phyloP scores from a whole-genome alignment of 345 rosid genomes.

The Lepidium sativum region DNA sequence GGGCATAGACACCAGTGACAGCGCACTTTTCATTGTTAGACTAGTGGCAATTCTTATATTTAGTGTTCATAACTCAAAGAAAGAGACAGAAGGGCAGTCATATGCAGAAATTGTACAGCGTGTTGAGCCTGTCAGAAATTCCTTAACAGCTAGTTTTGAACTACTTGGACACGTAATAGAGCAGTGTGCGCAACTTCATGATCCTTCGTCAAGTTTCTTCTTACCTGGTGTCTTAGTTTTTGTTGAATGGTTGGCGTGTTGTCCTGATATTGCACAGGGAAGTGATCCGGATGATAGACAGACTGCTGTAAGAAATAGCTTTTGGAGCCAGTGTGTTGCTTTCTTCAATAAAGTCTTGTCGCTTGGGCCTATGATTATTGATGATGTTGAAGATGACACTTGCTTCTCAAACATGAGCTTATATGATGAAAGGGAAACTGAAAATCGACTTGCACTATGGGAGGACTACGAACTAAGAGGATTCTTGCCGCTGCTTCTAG shows the following conservation, averaged over 20 bases:
- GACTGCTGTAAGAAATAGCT: slow-evolving; percentile 42
- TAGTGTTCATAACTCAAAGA: slow-evolving; percentile 63
- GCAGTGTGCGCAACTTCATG: slow-evolving; percentile 54
- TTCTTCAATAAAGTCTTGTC: slow-evolving; percentile 64
- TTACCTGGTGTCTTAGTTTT: slow-evolving; percentile 77
- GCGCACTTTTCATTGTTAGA: slow-evolving; percentile 61
- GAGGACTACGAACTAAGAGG: slow-evolving; percentile 96
- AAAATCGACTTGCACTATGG: slow-evolving; percentile 78
- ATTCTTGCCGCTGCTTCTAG: slow-evolving; percentile 77
- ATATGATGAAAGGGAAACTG: slow-evolving; percentile 90
- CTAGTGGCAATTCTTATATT: slow-evolving; percentile 65
- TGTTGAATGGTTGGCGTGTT: slow-evolving; percentile 92
- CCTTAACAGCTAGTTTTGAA: slow-evolving; percentile 72
- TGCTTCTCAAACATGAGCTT: slow-evolving; percentile 84
- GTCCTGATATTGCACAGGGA: slow-evolving; percentile 62
- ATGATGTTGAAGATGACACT: slow-evolving; percentile 65
- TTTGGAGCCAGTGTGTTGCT: slow-evolving; percentile 62
- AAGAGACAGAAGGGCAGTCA: slow-evolving; percentile 69
- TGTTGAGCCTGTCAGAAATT: slow-evolving; percentile 74
- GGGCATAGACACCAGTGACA: slow-evolving; percentile 60
- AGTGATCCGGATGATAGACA: slow-evolving; percentile 66
- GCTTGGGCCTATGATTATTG: slow-evolving; percentile 39
- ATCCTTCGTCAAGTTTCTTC: slow-evolving; percentile 67
- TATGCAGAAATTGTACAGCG: slow-evolving; percentile 93
- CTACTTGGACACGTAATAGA: slow-evolving; percentile 54